Conservation (phyloP, 129 eudicot genomes). For the Gnaphalium uliginosum region DNA sequence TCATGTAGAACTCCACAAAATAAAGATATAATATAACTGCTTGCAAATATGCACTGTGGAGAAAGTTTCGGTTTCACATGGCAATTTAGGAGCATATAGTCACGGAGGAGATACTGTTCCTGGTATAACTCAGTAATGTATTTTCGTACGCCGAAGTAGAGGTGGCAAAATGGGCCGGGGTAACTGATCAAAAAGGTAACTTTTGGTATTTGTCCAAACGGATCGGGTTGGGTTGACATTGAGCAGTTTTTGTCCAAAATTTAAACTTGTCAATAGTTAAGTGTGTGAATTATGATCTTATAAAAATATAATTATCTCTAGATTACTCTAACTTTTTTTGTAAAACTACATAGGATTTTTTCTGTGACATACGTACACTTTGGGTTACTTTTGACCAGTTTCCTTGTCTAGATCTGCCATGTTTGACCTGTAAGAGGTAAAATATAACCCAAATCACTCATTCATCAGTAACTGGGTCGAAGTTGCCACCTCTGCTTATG, state of each 20-base stretch:
- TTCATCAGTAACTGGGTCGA: neutral
- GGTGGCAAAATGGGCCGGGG: neutral
- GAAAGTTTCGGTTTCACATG: neutral
- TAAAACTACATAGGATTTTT: neutral
- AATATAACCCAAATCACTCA: neutral
- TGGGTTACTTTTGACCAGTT: neutral
- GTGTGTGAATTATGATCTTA: neutral
- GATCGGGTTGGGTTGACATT: neutral
- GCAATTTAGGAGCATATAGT: neutral
- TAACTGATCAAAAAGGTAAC: neutral
- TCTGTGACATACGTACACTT: neutral
- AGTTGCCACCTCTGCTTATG: neutral
- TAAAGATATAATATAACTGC: neutral
- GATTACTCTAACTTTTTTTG: neutral
- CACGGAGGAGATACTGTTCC: neutral
- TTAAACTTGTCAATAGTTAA: neutral
- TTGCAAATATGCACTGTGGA: neutral
- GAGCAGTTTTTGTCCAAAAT: neutral
- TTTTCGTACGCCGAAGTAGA: neutral
- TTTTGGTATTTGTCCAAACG: neutral
- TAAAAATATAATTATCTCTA: neutral
- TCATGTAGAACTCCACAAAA: neutral
- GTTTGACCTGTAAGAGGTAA: neutral
- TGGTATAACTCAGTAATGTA: neutral
- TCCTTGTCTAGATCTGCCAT: neutral